Base-by-base conservation (phyloP, 139 green algal genomes). In the Penium margaritaceum region DNA sequence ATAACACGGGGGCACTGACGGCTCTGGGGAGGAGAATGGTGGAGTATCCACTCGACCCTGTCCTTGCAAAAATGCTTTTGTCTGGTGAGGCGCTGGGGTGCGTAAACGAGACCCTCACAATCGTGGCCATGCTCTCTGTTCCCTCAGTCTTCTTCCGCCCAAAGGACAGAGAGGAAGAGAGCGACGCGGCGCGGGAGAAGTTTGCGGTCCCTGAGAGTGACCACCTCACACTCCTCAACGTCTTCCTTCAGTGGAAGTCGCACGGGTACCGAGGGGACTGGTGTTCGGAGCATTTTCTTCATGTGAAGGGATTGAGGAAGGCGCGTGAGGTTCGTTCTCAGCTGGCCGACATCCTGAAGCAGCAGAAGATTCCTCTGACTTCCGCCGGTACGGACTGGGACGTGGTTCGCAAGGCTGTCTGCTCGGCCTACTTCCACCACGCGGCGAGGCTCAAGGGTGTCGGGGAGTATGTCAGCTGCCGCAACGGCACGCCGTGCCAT, bases 131-230 rank as follows among this genome's bases (percentile, higher is more conserved):
- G 91, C 85, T 94, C 35, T 90, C 78, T 37, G 92, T 97, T 70
- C 92, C 92, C 1, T 81, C 78, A n/a, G 89, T 96, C 17, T 97
- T 97, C 86, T 97, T 97, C 87, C 79, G 88, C 0, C 88, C 86
- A 46, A 75, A 77, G 51, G 78, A 83, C 80, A 84, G 9, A 85
- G 89, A 63, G 63, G 94, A 97, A 76, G 94, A 97, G 86, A 87
- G 70, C 61, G 94, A 98, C 75, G 88, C 92, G 7, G 93, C 92
- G 35, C 87, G 93, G 24, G 94, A 98, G 79, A 97, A 97, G 85
- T 98, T 98, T 81, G 97, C 96, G 70, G 91, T 97, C 34, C 93
- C 94, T 0, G 94, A 98, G 86, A 90, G 78, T 55, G 94, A 98
- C 84, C 94, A 98, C 88, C 86, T 97, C 24, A 98, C 94, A 2